Percentiles rank a stretch among this genome's conserved stretches.
phyloP scores from a whole-genome alignment of 1,284 basidiomycete genomes.

The Mycosarcoma mackinlayi region DNA sequence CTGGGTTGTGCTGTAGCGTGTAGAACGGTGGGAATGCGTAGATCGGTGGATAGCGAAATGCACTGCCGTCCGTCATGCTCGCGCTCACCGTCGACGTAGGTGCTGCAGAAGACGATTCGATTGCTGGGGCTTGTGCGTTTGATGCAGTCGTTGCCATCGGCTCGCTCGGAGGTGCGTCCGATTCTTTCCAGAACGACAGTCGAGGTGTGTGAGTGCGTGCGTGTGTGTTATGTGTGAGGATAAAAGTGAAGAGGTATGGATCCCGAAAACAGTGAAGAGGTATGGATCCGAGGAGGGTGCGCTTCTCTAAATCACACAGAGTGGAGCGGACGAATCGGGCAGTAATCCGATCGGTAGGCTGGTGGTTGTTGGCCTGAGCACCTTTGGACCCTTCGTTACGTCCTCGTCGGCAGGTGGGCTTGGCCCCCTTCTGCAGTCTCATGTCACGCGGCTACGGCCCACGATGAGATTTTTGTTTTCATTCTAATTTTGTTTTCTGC shows the following conservation, averaged over 20 bases:
- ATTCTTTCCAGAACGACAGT: no score
- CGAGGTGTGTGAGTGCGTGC: neutral
- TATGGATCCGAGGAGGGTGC: no score
- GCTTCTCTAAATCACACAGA: no score
- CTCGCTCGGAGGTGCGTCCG: neutral
- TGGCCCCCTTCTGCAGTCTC: no score
- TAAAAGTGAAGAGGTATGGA: no score
- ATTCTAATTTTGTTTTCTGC: neutral
- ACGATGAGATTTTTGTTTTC: neutral
- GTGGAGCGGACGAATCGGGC: no score
- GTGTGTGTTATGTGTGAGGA: no score
- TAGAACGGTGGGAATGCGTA: slow-evolving; percentile 74
- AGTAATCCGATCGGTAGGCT: no score
- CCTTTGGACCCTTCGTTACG: no score
- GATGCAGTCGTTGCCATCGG: slow-evolving; percentile 8
- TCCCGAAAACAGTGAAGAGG: no score
- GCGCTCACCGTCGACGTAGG: neutral
- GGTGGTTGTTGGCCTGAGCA: slow-evolving; percentile 5
- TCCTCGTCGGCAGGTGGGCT: no score
- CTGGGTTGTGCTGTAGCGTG: slow-evolving; percentile 72
- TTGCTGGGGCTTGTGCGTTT: neutral
- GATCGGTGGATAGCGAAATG: slow-evolving; percentile 70
- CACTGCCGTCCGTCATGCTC: neutral
- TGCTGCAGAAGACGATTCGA: slow-evolving; percentile 11
- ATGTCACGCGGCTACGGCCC: neutral